A percentile compares a stretch with the other conserved stretches of the same genome.
Conservation (phyloP, 2,329 filamentous ascomycete genomes). For the Hypoxylon sp. region DNA sequence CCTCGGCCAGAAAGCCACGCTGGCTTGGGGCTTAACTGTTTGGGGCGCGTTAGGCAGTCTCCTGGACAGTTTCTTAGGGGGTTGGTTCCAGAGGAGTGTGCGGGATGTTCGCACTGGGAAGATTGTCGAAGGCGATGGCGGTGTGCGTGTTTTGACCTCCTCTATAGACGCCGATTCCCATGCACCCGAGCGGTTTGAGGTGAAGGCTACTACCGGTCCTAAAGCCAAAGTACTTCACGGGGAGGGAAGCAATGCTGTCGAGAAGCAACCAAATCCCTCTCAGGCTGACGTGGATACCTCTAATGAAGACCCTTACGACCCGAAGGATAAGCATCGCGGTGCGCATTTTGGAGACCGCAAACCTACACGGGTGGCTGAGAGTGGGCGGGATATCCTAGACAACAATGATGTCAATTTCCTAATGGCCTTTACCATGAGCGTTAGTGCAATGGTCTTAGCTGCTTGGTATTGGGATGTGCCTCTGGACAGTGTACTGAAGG, state of each 20-base stretch:
- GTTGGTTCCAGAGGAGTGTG: conserved; percentile 86
- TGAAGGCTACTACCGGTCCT: conserved; percentile 55
- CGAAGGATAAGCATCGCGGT: conserved; percentile 63
- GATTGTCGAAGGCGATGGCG: conserved; percentile 88
- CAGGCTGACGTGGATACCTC: conserved; percentile 54
- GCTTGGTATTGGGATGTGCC: conserved; percentile 72
- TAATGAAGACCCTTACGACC: conserved; percentile 62
- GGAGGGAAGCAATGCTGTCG: conserved; percentile 60
- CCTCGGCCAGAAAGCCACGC: conserved; percentile 57
- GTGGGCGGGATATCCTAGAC: conserved; percentile 80
- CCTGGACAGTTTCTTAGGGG: conserved; percentile 89
- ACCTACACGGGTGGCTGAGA: conserved; percentile 75
- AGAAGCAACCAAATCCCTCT: conserved; percentile 53
- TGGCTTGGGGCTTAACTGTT: conserved; percentile 71
- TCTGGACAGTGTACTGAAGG: conserved; percentile 58
- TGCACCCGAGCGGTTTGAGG: conserved; percentile 46
- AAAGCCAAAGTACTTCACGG: conserved; percentile 60
- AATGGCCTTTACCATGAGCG: conserved; percentile 87
- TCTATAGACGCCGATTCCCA: conserved; percentile 51
- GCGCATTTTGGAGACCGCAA: conserved; percentile 67
- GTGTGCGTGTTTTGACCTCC: conserved; percentile 68
- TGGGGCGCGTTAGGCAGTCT: conserved; percentile 86
- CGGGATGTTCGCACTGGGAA: conserved; percentile 86
- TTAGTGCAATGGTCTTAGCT: conserved; percentile 78
- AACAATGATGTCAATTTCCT: conserved; percentile 97